Evolutionary conservation across 306 rosid genomes (phyloP), one percentile per base, ranked within the genome.

Genomic region (Ormosia emarginata): DNA sequence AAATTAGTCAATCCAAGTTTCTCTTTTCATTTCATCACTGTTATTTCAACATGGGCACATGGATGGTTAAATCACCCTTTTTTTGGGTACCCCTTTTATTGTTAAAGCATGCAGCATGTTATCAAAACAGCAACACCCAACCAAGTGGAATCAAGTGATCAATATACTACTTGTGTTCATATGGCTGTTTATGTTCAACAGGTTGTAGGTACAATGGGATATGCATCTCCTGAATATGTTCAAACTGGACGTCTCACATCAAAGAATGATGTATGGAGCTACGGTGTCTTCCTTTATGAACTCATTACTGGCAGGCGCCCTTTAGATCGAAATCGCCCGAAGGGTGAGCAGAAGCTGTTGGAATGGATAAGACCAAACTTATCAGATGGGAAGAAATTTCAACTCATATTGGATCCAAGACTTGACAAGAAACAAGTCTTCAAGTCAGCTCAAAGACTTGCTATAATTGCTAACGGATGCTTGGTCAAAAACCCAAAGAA

Each of bases 151-250:
- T 74, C 80, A 36, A 29, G 32, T 62, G 56, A 62, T 50, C 12
- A 34, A 76, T 76, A 39, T 62, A 18, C 47, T 43, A 43, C 82
- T 76, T 36, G 61, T 75, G 76, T 73, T 80, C 15, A 86, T 72
- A 75, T 56, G 69, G 68, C 62, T 86, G 71, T 69, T 82, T 77
- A 50, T 80, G 84, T 79, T 83, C 32, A 65, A 71, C 85, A 96
- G 99, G 97, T 91, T 85, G 97, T 92, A n/a, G 99, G 99, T 90
- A 96, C 99, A 18, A 86, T 91, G 90, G 99, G 99, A 37, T 96
- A 96, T 81, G 98, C 99, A 73, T 88, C 99, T 78, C 99, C 99
- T 3, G 99, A 96, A 84, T 96, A 96, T 86, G 12, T 96, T 70
- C 97, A 87, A 86, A 96, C 99, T 0, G 99, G 99, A 65, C 98